Percentiles rank a stretch among this genome's conserved stretches.
Evolutionary conservation across 371 early-diverging fungal genomes (phyloP).

Genomic region (Syncephalastrum sp.): DNA sequence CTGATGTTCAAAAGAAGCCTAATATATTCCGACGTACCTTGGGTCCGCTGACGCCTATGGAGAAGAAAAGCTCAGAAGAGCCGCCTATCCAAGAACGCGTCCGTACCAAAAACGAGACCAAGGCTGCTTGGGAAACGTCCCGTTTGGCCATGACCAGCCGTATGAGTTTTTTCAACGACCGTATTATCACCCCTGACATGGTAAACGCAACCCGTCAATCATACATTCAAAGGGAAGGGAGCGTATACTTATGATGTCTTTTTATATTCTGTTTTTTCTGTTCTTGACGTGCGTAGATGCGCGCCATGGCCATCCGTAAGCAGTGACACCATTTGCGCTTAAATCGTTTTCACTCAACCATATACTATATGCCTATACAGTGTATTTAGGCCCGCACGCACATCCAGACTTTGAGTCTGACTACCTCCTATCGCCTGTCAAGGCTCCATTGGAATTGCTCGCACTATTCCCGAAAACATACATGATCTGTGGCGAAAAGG

Average conservation of each 20-base stretch:
- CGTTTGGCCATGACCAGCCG: slow-evolving; percentile 83
- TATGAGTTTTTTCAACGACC: slow-evolving; percentile 84
- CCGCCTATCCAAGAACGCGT: slow-evolving; percentile 21
- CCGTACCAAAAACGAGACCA: slow-evolving; percentile 9
- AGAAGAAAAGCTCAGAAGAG: background rate
- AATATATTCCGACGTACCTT: slow-evolving; percentile 33
- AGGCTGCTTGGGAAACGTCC: slow-evolving; percentile 39
- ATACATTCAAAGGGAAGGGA: too few relatives aligned
- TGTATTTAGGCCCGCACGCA: slow-evolving; percentile 86
- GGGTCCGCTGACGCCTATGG: slow-evolving; percentile 15
- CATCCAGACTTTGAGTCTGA: slow-evolving; percentile 77
- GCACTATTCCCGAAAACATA: slow-evolving; percentile 90
- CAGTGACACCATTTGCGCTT: background rate
- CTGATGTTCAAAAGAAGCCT: slow-evolving; percentile 44
- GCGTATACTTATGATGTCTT: background rate
- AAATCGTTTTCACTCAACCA: too few relatives aligned
- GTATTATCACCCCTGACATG: slow-evolving; percentile 77
- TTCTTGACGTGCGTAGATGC: slow-evolving; percentile 45
- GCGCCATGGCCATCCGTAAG: slow-evolving; percentile 88
- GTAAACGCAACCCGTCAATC: slow-evolving; percentile 30
- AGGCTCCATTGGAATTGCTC: slow-evolving; percentile 86
- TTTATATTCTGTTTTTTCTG: background rate
- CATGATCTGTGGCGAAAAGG: slow-evolving; percentile 92
- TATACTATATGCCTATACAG: slow-evolving; percentile 14
- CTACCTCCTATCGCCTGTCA: slow-evolving; percentile 83